These are phyloP conservation scores for Camellia sinensis DNA, from an alignment of 148 eudicot genomes.

Conservation along the genomic window DNA sequence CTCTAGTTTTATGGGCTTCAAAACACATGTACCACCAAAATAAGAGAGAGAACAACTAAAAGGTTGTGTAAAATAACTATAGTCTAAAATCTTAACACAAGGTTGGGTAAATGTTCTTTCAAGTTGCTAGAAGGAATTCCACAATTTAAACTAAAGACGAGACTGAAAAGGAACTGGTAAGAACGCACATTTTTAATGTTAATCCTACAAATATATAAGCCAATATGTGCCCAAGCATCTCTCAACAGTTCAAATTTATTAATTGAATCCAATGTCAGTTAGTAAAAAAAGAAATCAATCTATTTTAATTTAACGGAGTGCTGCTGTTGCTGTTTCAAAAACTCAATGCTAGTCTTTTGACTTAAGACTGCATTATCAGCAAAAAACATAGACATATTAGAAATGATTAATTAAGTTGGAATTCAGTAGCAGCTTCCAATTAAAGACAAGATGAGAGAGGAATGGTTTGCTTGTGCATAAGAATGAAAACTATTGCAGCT, in stretches of 20 bases:
- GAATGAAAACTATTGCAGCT: not conserved
- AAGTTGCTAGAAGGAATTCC: constrained; percentile 8
- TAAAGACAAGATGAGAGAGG: not conserved
- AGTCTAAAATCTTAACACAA: not conserved
- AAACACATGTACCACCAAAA: constrained; percentile 19
- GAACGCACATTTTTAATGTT: not conserved
- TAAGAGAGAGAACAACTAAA: constrained; percentile 10
- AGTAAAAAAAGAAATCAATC: too few species aligned
- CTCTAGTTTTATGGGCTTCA: constrained; percentile 92
- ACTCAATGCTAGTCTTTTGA: not conserved
- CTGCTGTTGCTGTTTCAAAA: too few species aligned
- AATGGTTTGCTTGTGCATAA: not conserved
- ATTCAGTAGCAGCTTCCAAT: not conserved
- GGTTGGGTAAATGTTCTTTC: not conserved
- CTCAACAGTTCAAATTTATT: not conserved
- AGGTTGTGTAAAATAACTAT: not conserved
- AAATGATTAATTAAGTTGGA: not conserved
- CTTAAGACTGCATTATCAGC: not conserved
- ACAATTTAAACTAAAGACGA: not conserved
- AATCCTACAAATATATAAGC: not conserved
- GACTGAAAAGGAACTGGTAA: not conserved
- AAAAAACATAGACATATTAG: not conserved
- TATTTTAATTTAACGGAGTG: too few species aligned
- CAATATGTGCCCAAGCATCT: not conserved
- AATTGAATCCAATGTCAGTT: not conserved